A percentile compares a stretch with the other conserved stretches of the same genome.
phyloP scores from a whole-genome alignment of 2,329 filamentous ascomycete species.

The Ophidiomyces ophidiicola region DNA sequence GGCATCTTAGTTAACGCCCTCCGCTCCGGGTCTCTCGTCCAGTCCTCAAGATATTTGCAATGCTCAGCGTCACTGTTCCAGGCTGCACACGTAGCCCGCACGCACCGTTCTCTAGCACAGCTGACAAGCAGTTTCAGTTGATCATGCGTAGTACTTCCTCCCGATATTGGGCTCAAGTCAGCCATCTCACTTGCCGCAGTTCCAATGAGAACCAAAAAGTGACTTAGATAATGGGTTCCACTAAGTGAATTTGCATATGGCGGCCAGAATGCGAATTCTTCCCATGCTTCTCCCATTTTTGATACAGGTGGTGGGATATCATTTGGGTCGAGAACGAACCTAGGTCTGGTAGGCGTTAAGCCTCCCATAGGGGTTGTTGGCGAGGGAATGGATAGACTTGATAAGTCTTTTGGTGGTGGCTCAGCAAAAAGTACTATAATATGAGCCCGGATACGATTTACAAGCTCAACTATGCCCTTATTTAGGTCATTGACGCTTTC shows the following conservation, averaged over 20 bases:
- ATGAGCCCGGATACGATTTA: conserved; percentile 68
- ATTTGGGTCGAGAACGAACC: conserved; percentile 67
- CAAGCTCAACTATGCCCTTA: conserved; percentile 67
- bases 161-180: conserved; percentile 54
- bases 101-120: conserved; percentile 68
- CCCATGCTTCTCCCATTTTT: conserved; percentile 72
- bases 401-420: conserved; percentile 74
- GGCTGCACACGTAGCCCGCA: conserved; percentile 71
- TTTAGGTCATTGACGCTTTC: conserved; percentile 61
- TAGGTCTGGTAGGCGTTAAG: conserved; percentile 52
- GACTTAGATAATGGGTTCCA: conserved; percentile 79
- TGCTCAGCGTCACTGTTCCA: conserved; percentile 93
- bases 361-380: conserved; percentile 50
- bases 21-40: conserved; percentile 70
- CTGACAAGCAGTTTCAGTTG: conserved; percentile 63
- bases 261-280: conserved; percentile 92
- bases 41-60: conserved; percentile 85
- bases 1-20: conserved; percentile 89
- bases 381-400: conserved; percentile 51
- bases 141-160: conserved; percentile 48
- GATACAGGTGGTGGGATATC: conserved; percentile 67
- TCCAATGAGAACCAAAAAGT: conserved; percentile 71
- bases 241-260: conserved; percentile 84
- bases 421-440: conserved; percentile 74
- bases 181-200: conserved; percentile 78